Evolutionary conservation across 441 rosid genomes (phyloP).

Genomic region (Jatropha podagrica): DNA sequence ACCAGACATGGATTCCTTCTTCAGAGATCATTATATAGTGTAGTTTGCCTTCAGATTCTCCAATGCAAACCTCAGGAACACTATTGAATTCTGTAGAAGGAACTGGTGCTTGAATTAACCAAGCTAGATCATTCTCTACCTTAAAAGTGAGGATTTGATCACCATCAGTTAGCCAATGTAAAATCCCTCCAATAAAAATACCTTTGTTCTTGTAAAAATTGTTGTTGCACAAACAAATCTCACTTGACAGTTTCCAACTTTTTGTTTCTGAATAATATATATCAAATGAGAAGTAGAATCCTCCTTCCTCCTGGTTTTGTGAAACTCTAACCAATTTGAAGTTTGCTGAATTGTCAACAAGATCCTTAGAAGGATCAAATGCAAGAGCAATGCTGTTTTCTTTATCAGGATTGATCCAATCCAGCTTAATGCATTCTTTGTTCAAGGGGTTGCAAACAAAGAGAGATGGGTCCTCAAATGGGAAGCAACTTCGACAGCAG

Average conservation of each 20-base stretch:
- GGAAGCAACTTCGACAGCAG: conserved; percentile 37
- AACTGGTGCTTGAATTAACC: conserved; percentile 37
- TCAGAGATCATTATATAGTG: conserved; percentile 33
- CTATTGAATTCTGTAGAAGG: conserved; percentile 24
- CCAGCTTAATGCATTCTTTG: conserved; percentile 33
- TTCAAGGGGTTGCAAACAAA: conserved; percentile 45
- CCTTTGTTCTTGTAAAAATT: conserved; percentile 37
- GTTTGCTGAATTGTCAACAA: conserved; percentile 14
- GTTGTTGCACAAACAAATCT: conserved; percentile 30
- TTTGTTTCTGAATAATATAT: conserved; percentile 28
- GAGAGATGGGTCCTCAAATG: conserved; percentile 32
- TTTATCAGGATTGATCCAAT: conserved; percentile 31
- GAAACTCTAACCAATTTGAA: conserved; percentile 35
- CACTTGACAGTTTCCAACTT: conserved; percentile 38
- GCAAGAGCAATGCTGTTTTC: conserved; percentile 34
- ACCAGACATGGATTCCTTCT: conserved; percentile 40
- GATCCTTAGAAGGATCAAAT: conserved; percentile 35
- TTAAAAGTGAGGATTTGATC: conserved; percentile 37
- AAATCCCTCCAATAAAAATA: conserved; percentile 28
- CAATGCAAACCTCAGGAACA: conserved; percentile 36
- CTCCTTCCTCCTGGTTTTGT: conserved; percentile 20
- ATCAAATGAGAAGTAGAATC: conserved; percentile 27
- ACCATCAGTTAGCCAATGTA: conserved; percentile 43
- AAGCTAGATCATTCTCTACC: conserved; percentile 32
- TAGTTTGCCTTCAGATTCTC: conserved; percentile 34